Evolutionary conservation across 2,329 filamentous ascomycete species (phyloP), one percentile per base, ranked within the genome.

Genomic region (Colletotrichum sidae): DNA sequence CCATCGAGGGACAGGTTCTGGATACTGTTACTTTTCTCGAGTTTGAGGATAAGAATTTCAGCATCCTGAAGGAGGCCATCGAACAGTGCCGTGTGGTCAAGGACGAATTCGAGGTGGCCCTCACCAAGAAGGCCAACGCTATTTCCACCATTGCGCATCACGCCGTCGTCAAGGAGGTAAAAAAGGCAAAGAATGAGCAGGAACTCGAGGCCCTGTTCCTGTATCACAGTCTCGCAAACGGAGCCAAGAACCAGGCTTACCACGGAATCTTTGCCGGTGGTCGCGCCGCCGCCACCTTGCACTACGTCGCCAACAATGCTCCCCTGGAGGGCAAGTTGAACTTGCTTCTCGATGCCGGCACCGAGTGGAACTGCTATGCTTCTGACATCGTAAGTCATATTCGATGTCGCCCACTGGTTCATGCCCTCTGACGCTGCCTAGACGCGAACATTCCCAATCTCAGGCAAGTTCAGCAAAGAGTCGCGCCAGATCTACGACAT

Each of bases 391-490:
- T 59, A 41, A 47, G 68, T 39, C 11, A 10, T 46, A 25, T 11
- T 46, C 55, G 5, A 8, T 38, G 4, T 6, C 65, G 34, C 61
- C 34, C 9, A 4, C 8, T 11, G 35, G 56, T 12, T 6, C 33
- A 5, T 0, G 39, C 10, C 8, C 25, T 11, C 45, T 15, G 87
- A 90, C 68, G 84, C 8, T 4, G 8, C 12, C 7, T 61, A 95
- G 81, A 97, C 94, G 1, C 88, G 95, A 55, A 95, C 93, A 0
- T 97, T 97, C 74, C 95, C 95, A 2, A 88, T 97, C 70, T 86
- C 81, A 4, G 91, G 91, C 63, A 86, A 85, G 69, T 93, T 92
- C 76, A 90, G 86, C 60, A 79, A 85, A 52, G 89, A 95, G 76
- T 90, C 88, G 54, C 84, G 88, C 70, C 84, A 89, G 68, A 91